These are phyloP conservation scores for Besnoitia besnoiti DNA, from an alignment of 169 alveolate genomes.

Conservation along the genomic window DNA sequence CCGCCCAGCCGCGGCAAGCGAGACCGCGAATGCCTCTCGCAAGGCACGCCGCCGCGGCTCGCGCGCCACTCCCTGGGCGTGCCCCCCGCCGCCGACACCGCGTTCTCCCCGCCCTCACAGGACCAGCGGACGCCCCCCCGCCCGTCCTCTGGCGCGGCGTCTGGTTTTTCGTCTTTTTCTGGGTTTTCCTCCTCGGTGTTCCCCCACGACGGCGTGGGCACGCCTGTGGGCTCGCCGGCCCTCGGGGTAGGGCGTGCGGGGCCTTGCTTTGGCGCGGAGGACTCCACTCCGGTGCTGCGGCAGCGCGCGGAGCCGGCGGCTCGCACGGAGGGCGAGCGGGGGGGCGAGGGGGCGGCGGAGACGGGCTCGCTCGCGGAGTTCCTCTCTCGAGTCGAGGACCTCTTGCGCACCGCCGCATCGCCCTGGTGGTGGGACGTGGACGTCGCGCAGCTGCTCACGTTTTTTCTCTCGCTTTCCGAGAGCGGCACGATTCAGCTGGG, in stretches of 20 bases:
- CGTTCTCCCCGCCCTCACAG: neutral
- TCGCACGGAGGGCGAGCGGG: too few relatives aligned
- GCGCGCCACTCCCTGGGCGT: neutral
- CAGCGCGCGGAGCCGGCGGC: too few relatives aligned
- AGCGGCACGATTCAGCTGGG: neutral
- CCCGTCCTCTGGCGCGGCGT: neutral
- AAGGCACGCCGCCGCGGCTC: neutral
- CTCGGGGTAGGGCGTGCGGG: neutral
- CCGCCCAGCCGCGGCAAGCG: neutral
- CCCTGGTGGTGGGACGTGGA: slow-evolving; percentile 1
- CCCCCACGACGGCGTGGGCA: too few relatives aligned
- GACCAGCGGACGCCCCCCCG: too few relatives aligned
- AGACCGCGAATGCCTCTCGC: too few relatives aligned
- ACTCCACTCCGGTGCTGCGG: neutral
- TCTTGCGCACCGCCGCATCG: neutral
- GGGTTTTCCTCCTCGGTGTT: too few relatives aligned
- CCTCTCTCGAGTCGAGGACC: neutral
- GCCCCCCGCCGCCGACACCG: neutral
- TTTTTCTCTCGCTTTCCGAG: neutral
- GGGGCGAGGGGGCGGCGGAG: neutral
- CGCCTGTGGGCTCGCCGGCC: neutral
- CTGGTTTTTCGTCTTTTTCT: neutral
- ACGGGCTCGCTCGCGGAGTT: neutral
- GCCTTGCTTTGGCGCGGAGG: neutral
- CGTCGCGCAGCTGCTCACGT: neutral